Evolutionary conservation across 768 basidiomycete genomes (phyloP), one percentile per base, ranked within the genome.

Genomic region (Baorangia bicolor): DNA sequence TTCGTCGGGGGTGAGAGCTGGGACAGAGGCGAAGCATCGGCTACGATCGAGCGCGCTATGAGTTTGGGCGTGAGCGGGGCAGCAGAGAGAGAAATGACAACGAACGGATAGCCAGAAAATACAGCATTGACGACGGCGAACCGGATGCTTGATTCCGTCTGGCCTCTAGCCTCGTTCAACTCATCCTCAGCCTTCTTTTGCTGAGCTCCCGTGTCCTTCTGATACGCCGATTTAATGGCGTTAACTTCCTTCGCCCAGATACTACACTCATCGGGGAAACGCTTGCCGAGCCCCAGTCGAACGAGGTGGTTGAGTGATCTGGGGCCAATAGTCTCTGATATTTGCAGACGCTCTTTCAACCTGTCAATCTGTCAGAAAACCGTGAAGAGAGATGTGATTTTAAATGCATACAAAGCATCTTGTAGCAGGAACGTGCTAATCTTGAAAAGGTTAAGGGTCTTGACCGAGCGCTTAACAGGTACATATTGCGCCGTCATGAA

Each of bases 401-500:
- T 2, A 28, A 31, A 21, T 5, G 28, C 67, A 41, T 52, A 73
- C 72, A 73, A 34, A 9, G 64, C 3, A 35, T 61, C 60, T 45
- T 72, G 59, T 28, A 70, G 61, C 5, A 64, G 10, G 34, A 64
- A 59, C 1, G 61, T 44, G 43, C 5, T 55, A 9, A 58, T 40
- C 28, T 18, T 64, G 37, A 48, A 42, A 4, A 58, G 16, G 16
- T 28, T 47, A 27, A 56, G 37, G 34, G 18, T 5, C 28, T 57
- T 62, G 39, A 54, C 6, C 20, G 48, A 37, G 18, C 61, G 65
- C 49, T 44, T 59, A 23, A 48, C 44, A 18, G 73, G 52, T 43
- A 68, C 18, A 56, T 72, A 75, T 42, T 49, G 46, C 5, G 62
- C 56, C 0, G 69, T 74, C 59, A 80, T 55, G 44, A 79, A 73